Evolutionary conservation across 2,329 filamentous ascomycete genomes (phyloP).

Genomic region (Graphium sp.): DNA sequence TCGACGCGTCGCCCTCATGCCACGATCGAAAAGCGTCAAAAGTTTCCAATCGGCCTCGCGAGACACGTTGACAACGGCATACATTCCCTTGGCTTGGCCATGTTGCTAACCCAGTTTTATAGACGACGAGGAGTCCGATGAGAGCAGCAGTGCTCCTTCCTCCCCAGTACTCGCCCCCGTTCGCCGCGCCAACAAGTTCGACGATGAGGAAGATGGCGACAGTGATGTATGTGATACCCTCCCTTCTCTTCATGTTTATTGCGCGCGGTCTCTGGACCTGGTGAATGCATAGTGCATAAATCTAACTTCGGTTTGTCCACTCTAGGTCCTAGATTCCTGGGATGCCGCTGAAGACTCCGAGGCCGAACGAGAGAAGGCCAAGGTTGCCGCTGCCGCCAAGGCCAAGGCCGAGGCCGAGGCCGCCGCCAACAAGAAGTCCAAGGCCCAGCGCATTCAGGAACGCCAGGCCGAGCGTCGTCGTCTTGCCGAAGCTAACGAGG

Average conservation of each 20-base stretch:
- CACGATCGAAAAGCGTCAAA: too few species aligned
- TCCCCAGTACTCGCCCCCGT: conserved; percentile 16
- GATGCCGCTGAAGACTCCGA: conserved; percentile 95
- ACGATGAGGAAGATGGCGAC: conserved; percentile 77
- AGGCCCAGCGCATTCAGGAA: conserved; percentile 67
- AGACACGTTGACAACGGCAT: conserved; percentile 5
- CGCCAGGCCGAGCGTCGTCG: conserved; percentile 45
- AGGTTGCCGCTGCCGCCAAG: conserved; percentile 72
- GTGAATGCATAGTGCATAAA: not conserved
- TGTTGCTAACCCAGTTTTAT: conserved; percentile 1
- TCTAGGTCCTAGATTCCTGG: conserved; percentile 85
- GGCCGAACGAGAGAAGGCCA: conserved; percentile 86
- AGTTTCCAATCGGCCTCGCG: too few species aligned
- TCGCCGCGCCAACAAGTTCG: conserved; percentile 47
- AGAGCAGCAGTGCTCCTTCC: conserved; percentile 16
- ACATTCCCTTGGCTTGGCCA: not conserved
- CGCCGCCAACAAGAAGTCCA: conserved; percentile 80
- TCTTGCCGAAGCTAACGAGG: conserved; percentile 31
- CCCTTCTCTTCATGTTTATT: conserved; percentile 2
- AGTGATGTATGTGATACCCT: conserved; percentile 44
- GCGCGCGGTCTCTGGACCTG: not conserved
- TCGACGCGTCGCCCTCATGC: too few species aligned
- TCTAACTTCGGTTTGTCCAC: not conserved
- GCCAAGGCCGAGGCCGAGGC: conserved; percentile 80
- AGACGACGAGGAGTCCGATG: conserved; percentile 22